These are phyloP conservation scores for Serendipita indica DNA, from an alignment of 768 basidiomycete species.

Conservation along the genomic window DNA sequence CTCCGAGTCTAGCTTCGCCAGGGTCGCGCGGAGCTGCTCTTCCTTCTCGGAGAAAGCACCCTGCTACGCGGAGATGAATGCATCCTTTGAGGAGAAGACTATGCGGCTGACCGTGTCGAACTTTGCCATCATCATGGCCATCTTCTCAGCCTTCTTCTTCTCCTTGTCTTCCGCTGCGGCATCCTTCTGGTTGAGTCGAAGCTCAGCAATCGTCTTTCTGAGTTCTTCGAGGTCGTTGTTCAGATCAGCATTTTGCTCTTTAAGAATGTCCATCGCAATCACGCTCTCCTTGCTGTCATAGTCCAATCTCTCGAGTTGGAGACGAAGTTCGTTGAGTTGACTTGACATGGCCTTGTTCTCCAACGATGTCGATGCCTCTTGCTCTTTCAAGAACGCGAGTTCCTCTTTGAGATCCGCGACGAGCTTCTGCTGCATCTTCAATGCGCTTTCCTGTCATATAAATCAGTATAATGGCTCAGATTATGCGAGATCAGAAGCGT, in stretches of 20 bases:
- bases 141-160: conserved; percentile 97
- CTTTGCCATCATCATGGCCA: conserved; percentile 99
- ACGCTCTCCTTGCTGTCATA: conserved; percentile 92
- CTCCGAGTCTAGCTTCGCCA: conserved; percentile 71
- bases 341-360: conserved; percentile 91
- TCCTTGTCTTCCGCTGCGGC: conserved; percentile 91
- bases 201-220: conserved; percentile 57
- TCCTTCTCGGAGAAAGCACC: conserved; percentile 94
- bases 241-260: conserved; percentile 83
- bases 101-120: conserved; percentile 67
- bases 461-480: neutral
- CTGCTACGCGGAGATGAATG: conserved; percentile 35
- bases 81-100: conserved; percentile 6
- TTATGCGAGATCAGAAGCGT: conserved; percentile 9
- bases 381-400: conserved; percentile 77
- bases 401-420: conserved; percentile 83
- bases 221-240: conserved; percentile 82
- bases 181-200: conserved; percentile 71
- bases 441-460: conserved; percentile 46
- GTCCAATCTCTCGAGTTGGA: conserved; percentile 81
- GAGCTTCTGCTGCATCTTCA: conserved; percentile 68
- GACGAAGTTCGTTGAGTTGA: conserved; percentile 81
- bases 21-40: conserved; percentile 72
- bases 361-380: conserved; percentile 64
- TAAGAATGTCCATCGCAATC: conserved; percentile 87